Evolutionary conservation across 2,329 filamentous ascomycete genomes (phyloP).

Genomic region (Pyrenochaeta sp.): DNA sequence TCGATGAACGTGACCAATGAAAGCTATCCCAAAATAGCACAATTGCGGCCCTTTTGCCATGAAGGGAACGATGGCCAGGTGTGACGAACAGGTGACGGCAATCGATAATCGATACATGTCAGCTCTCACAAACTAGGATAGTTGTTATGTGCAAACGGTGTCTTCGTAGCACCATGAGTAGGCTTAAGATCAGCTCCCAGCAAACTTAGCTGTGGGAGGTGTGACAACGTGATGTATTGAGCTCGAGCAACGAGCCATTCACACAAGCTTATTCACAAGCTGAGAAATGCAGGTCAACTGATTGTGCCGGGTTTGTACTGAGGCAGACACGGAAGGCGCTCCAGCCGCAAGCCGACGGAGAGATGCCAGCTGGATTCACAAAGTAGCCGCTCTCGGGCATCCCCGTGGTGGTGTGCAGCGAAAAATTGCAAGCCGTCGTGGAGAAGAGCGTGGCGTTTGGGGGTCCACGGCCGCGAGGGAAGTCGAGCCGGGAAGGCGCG

Average conservation of each 20-base stretch:
- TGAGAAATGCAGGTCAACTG: neutral
- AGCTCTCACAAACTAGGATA: no score
- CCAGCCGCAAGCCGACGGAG: neutral
- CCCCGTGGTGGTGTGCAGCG: slow-evolving; percentile 9
- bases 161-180: no score
- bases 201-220: no score
- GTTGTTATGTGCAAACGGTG: no score
- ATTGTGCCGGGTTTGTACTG: neutral
- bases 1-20: no score
- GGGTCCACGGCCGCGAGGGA: slow-evolving; percentile 2
- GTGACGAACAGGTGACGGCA: no score
- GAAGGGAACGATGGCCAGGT: no score
- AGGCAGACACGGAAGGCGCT: neutral
- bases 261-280: neutral
- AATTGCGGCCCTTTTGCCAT: no score
- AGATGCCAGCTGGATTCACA: neutral
- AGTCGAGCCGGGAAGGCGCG: slow-evolving; percentile 17
- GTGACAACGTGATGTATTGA: neutral
- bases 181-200: no score
- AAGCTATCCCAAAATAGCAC: no score
- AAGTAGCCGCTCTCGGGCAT: slow-evolving; percentile 6
- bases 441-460: slow-evolving; percentile 16
- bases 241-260: neutral
- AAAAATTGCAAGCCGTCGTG: slow-evolving; percentile 22
- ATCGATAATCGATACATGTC: no score